Conservation (phyloP, 176 grass and related monocot species). For the Eleusine coracana region DNA sequence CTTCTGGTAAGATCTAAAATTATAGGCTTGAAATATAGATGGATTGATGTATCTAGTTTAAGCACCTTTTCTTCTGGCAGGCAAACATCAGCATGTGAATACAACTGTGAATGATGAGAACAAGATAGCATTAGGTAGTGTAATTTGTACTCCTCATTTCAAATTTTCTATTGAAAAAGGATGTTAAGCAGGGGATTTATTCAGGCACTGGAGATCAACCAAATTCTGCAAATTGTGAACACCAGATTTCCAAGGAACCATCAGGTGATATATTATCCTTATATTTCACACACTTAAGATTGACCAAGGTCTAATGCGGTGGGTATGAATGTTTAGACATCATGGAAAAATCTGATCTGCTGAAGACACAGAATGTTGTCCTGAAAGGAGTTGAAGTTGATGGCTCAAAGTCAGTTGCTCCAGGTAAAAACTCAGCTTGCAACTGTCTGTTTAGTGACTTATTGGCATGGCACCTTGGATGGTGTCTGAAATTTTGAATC, state of each 20-base stretch:
- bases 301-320: conserved; percentile 20
- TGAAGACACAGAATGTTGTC: conserved; percentile 22
- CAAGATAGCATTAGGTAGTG: conserved; percentile 39
- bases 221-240: conserved; percentile 36
- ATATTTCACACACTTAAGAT: conserved; percentile 9
- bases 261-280: conserved; percentile 41
- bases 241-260: conserved; percentile 33
- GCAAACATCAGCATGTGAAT: conserved; percentile 10
- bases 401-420: conserved; percentile 35
- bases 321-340: conserved; percentile 37
- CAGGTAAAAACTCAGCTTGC: conserved; percentile 34
- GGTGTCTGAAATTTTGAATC: not conserved
- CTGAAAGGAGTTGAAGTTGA: conserved; percentile 40
- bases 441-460: conserved; percentile 28
- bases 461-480: not conserved
- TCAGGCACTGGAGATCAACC: conserved; percentile 27
- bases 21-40: conserved; percentile 17
- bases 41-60: conserved; percentile 4
- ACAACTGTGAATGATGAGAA: conserved; percentile 21
- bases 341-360: conserved; percentile 28
- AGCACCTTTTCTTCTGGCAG: conserved; percentile 29
- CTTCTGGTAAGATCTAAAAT: conserved; percentile 31
- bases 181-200: not conserved
- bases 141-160: not conserved
- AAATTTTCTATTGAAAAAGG: conserved; percentile 15